Evolutionary conservation across 306 rosid genomes (phyloP).

Genomic region (Rosa rugosa): DNA sequence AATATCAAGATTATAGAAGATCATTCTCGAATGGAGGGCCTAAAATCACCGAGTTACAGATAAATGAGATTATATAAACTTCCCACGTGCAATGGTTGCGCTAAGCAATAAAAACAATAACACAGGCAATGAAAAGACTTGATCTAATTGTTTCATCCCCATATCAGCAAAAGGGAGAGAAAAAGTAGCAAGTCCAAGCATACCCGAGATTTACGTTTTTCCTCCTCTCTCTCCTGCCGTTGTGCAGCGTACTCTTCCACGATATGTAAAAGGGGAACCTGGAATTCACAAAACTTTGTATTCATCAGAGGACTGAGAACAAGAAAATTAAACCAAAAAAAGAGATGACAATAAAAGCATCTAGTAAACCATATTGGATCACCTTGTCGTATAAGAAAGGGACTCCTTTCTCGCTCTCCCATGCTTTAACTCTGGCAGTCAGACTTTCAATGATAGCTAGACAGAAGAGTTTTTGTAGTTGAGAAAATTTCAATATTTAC

Average conservation of each 20-base stretch:
- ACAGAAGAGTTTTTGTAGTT: conserved; percentile 19
- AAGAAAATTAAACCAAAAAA: neutral
- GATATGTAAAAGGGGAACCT: conserved; percentile 59
- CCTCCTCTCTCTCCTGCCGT: conserved; percentile 72
- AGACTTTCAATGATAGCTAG: conserved; percentile 70
- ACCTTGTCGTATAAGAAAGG: conserved; percentile 93
- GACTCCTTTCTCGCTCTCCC: conserved; percentile 85
- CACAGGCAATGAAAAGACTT: neutral
- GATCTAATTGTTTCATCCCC: neutral
- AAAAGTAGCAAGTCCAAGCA: conserved; percentile 10
- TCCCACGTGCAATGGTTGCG: neutral
- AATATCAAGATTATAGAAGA: neutral
- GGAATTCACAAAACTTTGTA: conserved; percentile 27
- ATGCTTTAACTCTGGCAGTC: conserved; percentile 72
- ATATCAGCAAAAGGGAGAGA: neutral
- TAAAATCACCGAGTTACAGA: neutral
- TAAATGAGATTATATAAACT: neutral
- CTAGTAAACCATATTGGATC: conserved; percentile 10
- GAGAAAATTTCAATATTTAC: neutral
- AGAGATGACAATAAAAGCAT: neutral
- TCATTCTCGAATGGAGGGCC: neutral
- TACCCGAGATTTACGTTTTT: conserved; percentile 85
- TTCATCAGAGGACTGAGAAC: neutral
- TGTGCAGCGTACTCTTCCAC: conserved; percentile 60
- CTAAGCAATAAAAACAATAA: neutral